These are phyloP conservation scores for Talaromyces funiculosus DNA, from an alignment of 2,329 filamentous ascomycete species.

Conservation along the genomic window DNA sequence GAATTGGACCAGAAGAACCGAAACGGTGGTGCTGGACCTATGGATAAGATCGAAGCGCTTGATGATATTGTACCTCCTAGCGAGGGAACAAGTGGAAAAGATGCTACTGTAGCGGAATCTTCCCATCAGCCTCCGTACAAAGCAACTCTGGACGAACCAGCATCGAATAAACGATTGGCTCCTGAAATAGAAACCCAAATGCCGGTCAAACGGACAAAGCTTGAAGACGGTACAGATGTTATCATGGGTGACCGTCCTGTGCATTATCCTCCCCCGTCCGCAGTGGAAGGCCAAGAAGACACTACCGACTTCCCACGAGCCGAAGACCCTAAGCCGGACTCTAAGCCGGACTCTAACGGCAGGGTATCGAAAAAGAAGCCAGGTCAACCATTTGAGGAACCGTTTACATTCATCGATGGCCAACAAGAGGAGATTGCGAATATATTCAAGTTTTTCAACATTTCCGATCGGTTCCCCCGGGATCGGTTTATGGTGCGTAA, in stretches of 20 bases:
- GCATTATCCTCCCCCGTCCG: slow-evolving; percentile 25
- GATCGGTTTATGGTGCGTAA: slow-evolving; percentile 97
- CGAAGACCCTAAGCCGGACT: slow-evolving; percentile 12
- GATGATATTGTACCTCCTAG: slow-evolving; percentile 36
- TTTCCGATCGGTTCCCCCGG: slow-evolving; percentile 77
- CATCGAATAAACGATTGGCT: slow-evolving; percentile 29
- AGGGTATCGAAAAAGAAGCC: slow-evolving; percentile 33
- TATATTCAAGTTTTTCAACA: slow-evolving; percentile 78
- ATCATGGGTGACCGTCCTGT: slow-evolving; percentile 34
- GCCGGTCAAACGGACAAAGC: slow-evolving; percentile 42
- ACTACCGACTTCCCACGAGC: slow-evolving; percentile 20
- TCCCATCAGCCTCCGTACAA: slow-evolving; percentile 30
- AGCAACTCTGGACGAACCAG: slow-evolving; percentile 23
- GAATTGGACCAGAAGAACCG: slow-evolving; percentile 32
- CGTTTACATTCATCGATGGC: slow-evolving; percentile 81
- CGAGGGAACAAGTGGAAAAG: slow-evolving; percentile 28
- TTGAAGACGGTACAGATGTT: slow-evolving; percentile 34
- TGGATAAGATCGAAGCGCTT: slow-evolving; percentile 35
- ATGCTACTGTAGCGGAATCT: slow-evolving; percentile 30
- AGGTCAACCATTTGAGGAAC: slow-evolving; percentile 66
- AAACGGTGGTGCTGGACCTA: slow-evolving; percentile 23
- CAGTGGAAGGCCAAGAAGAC: slow-evolving; percentile 20
- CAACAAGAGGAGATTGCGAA: slow-evolving; percentile 69
- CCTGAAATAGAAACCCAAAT: slow-evolving; percentile 32
- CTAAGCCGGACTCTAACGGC: slow-evolving; percentile 13